Conservation (phyloP, 1,284 basidiomycete species). For the Pseudozyma sp. region DNA sequence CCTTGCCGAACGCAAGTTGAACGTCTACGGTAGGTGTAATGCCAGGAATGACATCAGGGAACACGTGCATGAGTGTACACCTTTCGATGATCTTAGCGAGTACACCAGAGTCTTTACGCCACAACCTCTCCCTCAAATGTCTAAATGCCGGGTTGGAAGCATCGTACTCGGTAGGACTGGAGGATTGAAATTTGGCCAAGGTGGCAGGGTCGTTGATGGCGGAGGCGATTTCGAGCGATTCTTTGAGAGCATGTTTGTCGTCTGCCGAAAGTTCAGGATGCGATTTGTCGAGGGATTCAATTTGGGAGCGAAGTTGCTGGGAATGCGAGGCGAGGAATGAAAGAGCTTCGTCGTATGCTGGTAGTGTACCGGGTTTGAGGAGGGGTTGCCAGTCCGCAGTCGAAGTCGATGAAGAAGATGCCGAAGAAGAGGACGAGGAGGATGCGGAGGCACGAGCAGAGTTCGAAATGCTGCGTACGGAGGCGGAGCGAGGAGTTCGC, state of each 20-base stretch:
- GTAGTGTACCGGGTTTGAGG: constrained; percentile 76
- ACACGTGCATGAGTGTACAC: constrained; percentile 85
- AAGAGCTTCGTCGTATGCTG: constrained; percentile 85
- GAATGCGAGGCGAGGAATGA: constrained; percentile 74
- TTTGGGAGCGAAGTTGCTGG: constrained; percentile 71
- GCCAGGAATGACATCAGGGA: constrained; percentile 84
- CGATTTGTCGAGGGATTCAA: constrained; percentile 64
- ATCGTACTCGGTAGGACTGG: constrained; percentile 55
- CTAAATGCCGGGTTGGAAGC: constrained; percentile 77
- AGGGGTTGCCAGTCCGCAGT: constrained; percentile 69
- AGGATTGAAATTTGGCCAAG: constrained; percentile 77
- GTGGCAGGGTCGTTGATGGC: constrained; percentile 82
- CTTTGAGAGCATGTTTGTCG: constrained; percentile 41
- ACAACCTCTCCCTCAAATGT: constrained; percentile 83
- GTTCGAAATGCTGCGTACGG: constrained; percentile 9
- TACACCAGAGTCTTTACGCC: constrained; percentile 73
- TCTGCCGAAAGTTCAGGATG: neutral
- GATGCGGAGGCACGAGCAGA: constrained; percentile 10
- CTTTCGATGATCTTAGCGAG: constrained; percentile 81
- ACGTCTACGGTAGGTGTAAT: constrained; percentile 81
- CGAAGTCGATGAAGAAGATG: constrained; percentile 20
- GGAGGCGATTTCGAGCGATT: constrained; percentile 76
- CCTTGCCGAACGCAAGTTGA: constrained; percentile 74
- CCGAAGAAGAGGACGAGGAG: constrained; percentile 14
- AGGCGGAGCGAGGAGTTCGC: neutral